Evolutionary conservation across 1,284 basidiomycete genomes (phyloP).

Genomic region (Xerocomus amazonicus): DNA sequence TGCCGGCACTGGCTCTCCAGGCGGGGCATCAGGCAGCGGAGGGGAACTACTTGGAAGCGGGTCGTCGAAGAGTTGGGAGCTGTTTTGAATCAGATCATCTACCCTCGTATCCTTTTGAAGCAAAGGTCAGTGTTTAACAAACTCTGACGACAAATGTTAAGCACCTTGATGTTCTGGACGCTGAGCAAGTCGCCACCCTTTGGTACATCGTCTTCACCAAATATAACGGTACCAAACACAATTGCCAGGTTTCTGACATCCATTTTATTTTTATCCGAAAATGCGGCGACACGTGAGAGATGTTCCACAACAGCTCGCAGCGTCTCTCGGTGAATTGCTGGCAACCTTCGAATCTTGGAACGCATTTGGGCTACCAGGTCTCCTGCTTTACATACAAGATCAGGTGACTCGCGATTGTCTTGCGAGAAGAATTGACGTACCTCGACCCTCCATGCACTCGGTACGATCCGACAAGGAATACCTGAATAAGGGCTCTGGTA

Average conservation of each 20-base stretch:
- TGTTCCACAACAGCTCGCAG: conserved; percentile 88
- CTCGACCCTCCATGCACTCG: conserved; percentile 75
- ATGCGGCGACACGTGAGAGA: conserved; percentile 71
- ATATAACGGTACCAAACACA: conserved; percentile 81
- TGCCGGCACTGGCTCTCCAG: conserved; percentile 51
- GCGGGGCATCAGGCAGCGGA: conserved; percentile 63
- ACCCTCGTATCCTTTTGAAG: conserved; percentile 77
- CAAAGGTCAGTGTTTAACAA: conserved; percentile 1
- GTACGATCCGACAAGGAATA: conserved; percentile 81
- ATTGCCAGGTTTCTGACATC: conserved; percentile 87
- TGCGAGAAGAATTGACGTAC: conserved; percentile 37
- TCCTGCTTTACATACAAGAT: conserved; percentile 44
- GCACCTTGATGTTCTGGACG: conserved; percentile 70
- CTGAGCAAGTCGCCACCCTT: conserved; percentile 71
- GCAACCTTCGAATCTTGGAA: conserved; percentile 79
- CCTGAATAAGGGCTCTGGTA: conserved; percentile 91
- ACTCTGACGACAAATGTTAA: neutral
- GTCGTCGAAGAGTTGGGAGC: conserved; percentile 61
- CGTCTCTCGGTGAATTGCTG: conserved; percentile 86
- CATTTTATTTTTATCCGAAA: conserved; percentile 88
- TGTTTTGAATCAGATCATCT: conserved; percentile 80
- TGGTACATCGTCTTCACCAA: conserved; percentile 85
- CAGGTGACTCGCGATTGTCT: neutral
- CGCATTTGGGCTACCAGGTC: conserved; percentile 74
- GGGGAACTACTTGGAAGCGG: conserved; percentile 42